Conservation (phyloP, 495 filamentous ascomycete genomes). For the Hyaloscypha bicolor region DNA sequence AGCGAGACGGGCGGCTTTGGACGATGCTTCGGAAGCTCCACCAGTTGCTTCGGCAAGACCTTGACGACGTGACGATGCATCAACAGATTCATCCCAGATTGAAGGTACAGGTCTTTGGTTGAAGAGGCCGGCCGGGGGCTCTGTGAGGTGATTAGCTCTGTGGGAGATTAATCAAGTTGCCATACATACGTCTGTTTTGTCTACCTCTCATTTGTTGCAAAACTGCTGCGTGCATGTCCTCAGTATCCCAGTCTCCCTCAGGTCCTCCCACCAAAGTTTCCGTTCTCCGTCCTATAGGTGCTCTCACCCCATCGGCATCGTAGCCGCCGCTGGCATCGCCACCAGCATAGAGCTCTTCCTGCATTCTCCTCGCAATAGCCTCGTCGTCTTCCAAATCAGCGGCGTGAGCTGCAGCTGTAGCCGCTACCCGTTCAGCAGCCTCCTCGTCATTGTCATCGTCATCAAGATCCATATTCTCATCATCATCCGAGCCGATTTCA, state of each 20-base stretch:
- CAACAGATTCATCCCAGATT: conserved; percentile 70
- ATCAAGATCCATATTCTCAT: conserved; percentile 53
- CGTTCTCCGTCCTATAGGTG: conserved; percentile 87
- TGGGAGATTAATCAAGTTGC: background rate
- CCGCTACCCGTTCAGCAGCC: conserved; percentile 8
- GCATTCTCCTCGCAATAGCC: conserved; percentile 85
- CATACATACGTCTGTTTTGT: conserved; percentile 28
- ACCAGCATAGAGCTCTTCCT: conserved; percentile 84
- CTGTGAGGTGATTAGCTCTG: background rate
- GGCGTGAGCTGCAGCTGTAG: conserved; percentile 22
- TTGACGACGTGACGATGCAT: conserved; percentile 44
- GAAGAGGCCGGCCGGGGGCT: conserved; percentile 69
- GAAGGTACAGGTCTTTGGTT: conserved; percentile 70
- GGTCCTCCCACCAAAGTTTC: conserved; percentile 89
- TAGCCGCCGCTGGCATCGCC: conserved; percentile 42
- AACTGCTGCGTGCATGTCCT: conserved; percentile 63
- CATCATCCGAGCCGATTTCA: conserved; percentile 70
- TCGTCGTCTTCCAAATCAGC: conserved; percentile 78
- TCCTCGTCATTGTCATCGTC: conserved; percentile 27
- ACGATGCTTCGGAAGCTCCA: conserved; percentile 71
- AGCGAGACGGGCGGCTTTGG: conserved; percentile 73
- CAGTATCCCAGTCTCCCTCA: conserved; percentile 57
- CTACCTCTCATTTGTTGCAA: conserved; percentile 66
- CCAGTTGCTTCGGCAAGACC: conserved; percentile 66
- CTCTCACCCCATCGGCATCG: conserved; percentile 71